Percentiles rank a stretch among this genome's conserved stretches.
phyloP scores from a whole-genome alignment of 139 green algal genomes.

The Chlamydomonas schloesseri region DNA sequence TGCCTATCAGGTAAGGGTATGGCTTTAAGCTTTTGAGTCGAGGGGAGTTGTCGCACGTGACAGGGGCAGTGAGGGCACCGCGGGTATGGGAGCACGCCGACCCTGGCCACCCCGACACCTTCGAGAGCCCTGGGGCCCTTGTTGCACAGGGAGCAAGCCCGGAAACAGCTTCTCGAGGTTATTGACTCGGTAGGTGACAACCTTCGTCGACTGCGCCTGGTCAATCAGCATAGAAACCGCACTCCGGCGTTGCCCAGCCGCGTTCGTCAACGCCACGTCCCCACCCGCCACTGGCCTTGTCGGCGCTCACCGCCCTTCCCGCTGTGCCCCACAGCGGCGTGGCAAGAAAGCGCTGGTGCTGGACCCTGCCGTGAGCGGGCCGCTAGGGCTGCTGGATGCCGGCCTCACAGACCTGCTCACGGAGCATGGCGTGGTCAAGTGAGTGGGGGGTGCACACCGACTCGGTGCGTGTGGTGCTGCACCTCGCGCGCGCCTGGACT shows the following conservation, averaged over 20 bases:
- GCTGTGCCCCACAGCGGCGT: conserved; percentile 62
- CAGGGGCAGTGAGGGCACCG: too few relatives aligned
- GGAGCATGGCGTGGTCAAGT: conserved; percentile 92
- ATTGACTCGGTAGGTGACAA: conserved; percentile 74
- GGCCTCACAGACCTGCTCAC: conserved; percentile 75
- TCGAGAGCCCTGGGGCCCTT: background rate
- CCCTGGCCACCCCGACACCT: too few relatives aligned
- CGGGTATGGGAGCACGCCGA: too few relatives aligned
- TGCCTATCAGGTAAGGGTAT: conserved; percentile 64
- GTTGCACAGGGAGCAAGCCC: conserved; percentile 63
- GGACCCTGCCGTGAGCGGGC: conserved; percentile 79
- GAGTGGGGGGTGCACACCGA: too few relatives aligned
- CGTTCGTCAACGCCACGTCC: too few relatives aligned
- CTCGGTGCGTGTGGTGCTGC: background rate
- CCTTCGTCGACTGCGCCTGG: too few relatives aligned
- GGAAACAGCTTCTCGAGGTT: conserved; percentile 73
- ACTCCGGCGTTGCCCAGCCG: too few relatives aligned
- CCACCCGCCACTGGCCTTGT: too few relatives aligned
- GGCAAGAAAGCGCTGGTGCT: conserved; percentile 92
- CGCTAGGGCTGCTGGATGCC: conserved; percentile 83
- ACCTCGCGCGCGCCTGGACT: too few relatives aligned
- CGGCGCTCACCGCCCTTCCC: background rate
- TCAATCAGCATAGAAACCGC: too few relatives aligned
- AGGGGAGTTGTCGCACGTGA: too few relatives aligned
- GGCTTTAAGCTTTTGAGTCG: too few relatives aligned